Evolutionary conservation across 352 stramenopile genomes (phyloP), one percentile per base, ranked within the genome.

Genomic region (Globisporangium parvum): DNA sequence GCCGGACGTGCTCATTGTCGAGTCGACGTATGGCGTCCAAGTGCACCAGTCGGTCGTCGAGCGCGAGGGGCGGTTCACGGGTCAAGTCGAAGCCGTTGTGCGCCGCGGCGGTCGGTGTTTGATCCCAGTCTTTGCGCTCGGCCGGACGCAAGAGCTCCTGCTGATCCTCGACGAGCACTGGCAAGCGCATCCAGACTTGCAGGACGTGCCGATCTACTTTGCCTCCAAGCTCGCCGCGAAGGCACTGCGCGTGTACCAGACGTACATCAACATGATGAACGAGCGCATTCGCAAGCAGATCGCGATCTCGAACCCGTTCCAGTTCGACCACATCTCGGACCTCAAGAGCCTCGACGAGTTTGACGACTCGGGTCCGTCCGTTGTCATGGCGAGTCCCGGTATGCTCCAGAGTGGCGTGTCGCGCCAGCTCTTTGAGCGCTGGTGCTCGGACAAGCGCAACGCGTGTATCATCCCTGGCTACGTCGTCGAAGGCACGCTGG

Each of bases 261-360:
- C 96, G 18, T 99, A 99, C 73, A 98, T 99, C 55, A 99, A 99
- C 70, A 99, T 99, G 95, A 99, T 99, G 97, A 99, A 99, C 77
- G 87, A 96, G 9, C 85, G 97, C 56, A 98, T 96, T 47, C 84
- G 87, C 48, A 95, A 96, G 66, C 95, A 98, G 71, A 99, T 99
- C 75, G 95, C 98, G 51, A 91, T 99, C 41, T 95, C 85, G 46
- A 99, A 99, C 73, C 97, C 97, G 21, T 99, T 99, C 70, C 82
- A 93, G 44, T 99, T 99, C 65, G 75, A 95, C 35, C 88, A 97
- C 67, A 99, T 99, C 62, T 95, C 91, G 41, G 98, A 99, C 66
- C 70, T 98, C 15, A 98, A 98, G 72, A 95, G 79, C 23, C 94
- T 99, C 70, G 93, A 99, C 53, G 92, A 95, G 48, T 98, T 99